phyloP scores from a whole-genome alignment of 1,139 yeast genomes.

The Casaregolazyma lundiana region DNA sequence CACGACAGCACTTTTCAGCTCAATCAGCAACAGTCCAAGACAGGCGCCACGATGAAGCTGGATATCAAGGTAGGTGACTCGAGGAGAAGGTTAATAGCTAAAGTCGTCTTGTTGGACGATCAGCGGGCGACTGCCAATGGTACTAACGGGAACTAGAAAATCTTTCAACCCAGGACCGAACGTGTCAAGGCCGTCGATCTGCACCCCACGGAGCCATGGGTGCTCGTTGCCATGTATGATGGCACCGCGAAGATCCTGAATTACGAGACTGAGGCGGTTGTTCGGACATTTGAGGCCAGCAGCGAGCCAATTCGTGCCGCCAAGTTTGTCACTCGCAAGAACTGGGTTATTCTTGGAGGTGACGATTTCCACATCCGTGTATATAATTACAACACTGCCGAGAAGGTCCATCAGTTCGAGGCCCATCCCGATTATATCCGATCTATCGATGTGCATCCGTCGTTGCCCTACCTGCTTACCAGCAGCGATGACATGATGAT shows the following conservation, averaged over 20 bases:
- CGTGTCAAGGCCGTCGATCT: conserved; percentile 97
- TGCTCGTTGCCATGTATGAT: conserved; percentile 73
- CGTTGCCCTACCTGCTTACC: conserved; percentile 82
- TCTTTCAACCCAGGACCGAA: conserved; percentile 82
- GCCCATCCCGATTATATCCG: conserved; percentile 98
- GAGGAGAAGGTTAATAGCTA: no score
- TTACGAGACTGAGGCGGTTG: conserved; percentile 67
- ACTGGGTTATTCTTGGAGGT: conserved; percentile 95
- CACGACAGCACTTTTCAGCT: not conserved
- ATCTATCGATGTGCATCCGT: conserved; percentile 88
- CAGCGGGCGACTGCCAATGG: not conserved
- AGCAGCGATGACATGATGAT: conserved; percentile 90
- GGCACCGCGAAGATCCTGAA: conserved; percentile 85
- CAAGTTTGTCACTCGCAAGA: conserved; percentile 88
- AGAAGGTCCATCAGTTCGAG: conserved; percentile 89
- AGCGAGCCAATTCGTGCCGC: conserved; percentile 96
- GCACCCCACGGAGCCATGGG: conserved; percentile 98
- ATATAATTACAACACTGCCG: conserved; percentile 92
- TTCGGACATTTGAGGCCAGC: conserved; percentile 77
- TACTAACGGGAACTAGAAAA: conserved; percentile 43
- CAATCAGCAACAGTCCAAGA: not conserved
- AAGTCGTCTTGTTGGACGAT: not conserved
- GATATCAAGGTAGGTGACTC: conserved; percentile 10
- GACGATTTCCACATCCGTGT: conserved; percentile 94
- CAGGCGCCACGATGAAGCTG: conserved; percentile 5